Conservation (phyloP, 768 basidiomycete genomes). For the Amanita rubescens region DNA sequence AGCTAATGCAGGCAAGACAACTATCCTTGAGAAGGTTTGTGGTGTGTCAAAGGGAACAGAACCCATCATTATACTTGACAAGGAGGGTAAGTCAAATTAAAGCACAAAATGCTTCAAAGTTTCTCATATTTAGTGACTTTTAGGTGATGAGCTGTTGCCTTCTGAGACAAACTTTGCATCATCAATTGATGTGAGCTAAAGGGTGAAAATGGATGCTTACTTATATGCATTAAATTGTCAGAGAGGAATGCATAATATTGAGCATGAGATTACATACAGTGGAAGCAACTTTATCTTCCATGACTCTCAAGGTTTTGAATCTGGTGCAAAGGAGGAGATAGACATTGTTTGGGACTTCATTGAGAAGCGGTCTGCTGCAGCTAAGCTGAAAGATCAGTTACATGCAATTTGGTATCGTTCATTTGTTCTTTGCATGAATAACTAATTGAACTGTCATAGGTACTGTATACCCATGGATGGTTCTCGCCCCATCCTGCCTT, state of each 20-base stretch:
- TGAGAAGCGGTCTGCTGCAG: slow-evolving; percentile 12
- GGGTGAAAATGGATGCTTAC: not conserved
- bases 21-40: slow-evolving; percentile 12
- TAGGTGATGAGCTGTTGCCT: too few species aligned
- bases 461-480: slow-evolving; percentile 28
- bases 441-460: slow-evolving; percentile 17
- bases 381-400: slow-evolving; percentile 18
- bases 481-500: slow-evolving; percentile 18
- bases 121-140: too few species aligned
- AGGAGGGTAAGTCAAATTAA: not conserved
- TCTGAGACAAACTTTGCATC: too few species aligned
- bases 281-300: slow-evolving; percentile 33
- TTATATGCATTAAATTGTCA: slow-evolving; percentile 1
- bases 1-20: slow-evolving; percentile 35
- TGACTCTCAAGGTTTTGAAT: slow-evolving; percentile 34
- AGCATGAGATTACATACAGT: slow-evolving; percentile 20
- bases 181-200: not conserved
- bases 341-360: slow-evolving; percentile 25
- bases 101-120: too few species aligned
- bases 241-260: slow-evolving; percentile 29
- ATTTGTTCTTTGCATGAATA: not conserved
- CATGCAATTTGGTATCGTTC: slow-evolving; percentile 31
- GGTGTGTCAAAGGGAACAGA: slow-evolving; percentile 21
- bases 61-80: slow-evolving; percentile 12
- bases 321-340: slow-evolving; percentile 23